A percentile compares a stretch with the other conserved stretches of the same genome.
phyloP scores from a whole-genome alignment of 2,329 filamentous ascomycete genomes.

The Fusarium protoensiforme region DNA sequence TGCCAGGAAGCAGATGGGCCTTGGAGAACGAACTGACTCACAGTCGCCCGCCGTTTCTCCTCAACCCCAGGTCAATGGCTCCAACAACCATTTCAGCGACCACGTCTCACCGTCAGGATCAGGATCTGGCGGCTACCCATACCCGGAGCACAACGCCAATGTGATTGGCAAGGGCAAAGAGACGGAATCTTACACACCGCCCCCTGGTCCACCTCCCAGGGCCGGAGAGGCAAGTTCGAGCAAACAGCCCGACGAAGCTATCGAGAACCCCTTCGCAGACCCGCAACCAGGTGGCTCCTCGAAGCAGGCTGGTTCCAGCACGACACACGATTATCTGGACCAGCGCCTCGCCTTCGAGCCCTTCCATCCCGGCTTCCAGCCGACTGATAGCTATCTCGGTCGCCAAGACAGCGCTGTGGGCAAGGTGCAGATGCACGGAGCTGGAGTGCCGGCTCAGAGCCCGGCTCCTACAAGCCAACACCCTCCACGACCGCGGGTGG shows the following conservation, averaged over 20 bases:
- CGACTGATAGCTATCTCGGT: slow-evolving; percentile 40
- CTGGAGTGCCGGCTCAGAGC: slow-evolving; percentile 25
- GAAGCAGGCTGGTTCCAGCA: slow-evolving; percentile 18
- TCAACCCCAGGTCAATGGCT: slow-evolving; percentile 45
- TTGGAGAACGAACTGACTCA: slow-evolving; percentile 44
- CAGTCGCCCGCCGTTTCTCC: slow-evolving; percentile 43
- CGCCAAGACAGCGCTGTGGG: slow-evolving; percentile 55
- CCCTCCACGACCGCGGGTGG: slow-evolving; percentile 29
- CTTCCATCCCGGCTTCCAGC: slow-evolving; percentile 52
- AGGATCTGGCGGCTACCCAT: slow-evolving; percentile 20
- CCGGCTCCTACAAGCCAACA: slow-evolving; percentile 27
- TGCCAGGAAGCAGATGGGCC: slow-evolving; percentile 66
- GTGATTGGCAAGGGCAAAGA: slow-evolving; percentile 51
- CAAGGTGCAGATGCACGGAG: slow-evolving; percentile 56
- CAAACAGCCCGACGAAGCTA: slow-evolving; percentile 29
- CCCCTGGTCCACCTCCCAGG: slow-evolving; percentile 38
- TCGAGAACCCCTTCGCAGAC: slow-evolving; percentile 47
- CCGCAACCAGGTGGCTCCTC: slow-evolving; percentile 43
- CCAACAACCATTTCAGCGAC: slow-evolving; percentile 34
- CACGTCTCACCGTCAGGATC: slow-evolving; percentile 27
- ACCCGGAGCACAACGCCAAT: slow-evolving; percentile 21
- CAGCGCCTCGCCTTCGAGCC: slow-evolving; percentile 49
- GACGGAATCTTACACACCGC: slow-evolving; percentile 42
- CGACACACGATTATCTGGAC: slow-evolving; percentile 30
- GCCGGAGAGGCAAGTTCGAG: slow-evolving; percentile 42